phyloP scores from a whole-genome alignment of 2,329 filamentous ascomycete species.

The Diaporthe batatas region DNA sequence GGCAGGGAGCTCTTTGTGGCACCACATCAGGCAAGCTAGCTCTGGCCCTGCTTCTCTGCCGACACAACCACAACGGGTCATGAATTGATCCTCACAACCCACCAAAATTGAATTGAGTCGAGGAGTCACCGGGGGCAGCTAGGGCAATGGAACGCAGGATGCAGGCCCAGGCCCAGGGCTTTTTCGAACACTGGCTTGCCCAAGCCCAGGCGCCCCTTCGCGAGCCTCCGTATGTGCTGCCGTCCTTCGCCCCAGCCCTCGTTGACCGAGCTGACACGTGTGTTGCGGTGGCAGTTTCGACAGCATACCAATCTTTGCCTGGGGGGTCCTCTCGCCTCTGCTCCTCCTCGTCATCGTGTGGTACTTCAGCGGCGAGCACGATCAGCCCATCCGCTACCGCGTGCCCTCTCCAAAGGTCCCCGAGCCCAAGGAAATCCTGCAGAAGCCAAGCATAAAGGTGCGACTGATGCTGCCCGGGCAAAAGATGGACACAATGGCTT shows the following conservation, averaged over 20 bases:
- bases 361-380: slow-evolving; percentile 48
- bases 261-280: slow-evolving; percentile 30
- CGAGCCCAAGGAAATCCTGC: slow-evolving; percentile 68
- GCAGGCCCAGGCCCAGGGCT: slow-evolving; percentile 34
- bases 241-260: background rate
- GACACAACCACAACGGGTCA: background rate
- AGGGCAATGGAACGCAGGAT: slow-evolving; percentile 23
- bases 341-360: slow-evolving; percentile 16
- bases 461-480: background rate
- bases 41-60: slow-evolving; percentile 7
- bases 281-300: slow-evolving; percentile 26
- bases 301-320: slow-evolving; percentile 21
- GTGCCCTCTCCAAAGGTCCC: slow-evolving; percentile 74
- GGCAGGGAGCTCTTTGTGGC: slow-evolving; percentile 36
- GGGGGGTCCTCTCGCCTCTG: slow-evolving; percentile 36
- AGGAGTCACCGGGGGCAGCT: slow-evolving; percentile 1
- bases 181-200: slow-evolving; percentile 37
- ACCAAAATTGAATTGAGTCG: background rate
- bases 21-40: slow-evolving; percentile 26
- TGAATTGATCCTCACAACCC: slow-evolving; percentile 16
- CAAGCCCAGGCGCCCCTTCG: slow-evolving; percentile 38
- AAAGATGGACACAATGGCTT: slow-evolving; percentile 1
- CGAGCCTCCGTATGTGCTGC: slow-evolving; percentile 37
- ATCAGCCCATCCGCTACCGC: slow-evolving; percentile 67
- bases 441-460: slow-evolving; percentile 72